Conservation (phyloP, 805 yeast species). For the Monosporozyma aquatica region DNA sequence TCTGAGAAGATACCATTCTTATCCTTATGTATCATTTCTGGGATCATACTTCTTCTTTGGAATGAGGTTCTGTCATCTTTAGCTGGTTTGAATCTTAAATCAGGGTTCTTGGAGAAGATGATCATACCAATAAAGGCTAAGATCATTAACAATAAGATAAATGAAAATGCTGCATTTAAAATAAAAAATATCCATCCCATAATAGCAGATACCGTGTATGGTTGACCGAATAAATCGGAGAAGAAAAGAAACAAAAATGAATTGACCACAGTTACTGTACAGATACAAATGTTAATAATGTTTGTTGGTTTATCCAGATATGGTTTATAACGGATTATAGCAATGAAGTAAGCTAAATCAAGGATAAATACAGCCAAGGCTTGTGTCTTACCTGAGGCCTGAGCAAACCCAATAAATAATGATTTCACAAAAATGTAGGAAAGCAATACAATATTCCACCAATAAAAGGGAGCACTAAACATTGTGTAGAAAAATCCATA, state of each 20-base stretch:
- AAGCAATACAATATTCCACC: constrained; percentile 64
- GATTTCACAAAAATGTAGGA: constrained; percentile 64
- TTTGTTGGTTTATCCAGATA: constrained; percentile 93
- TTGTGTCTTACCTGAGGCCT: constrained; percentile 70
- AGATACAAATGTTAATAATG: constrained; percentile 81
- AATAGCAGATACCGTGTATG: constrained; percentile 80
- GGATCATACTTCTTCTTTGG: too few species aligned
- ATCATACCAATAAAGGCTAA: constrained; percentile 83
- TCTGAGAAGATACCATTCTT: constrained; percentile 1
- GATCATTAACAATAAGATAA: constrained; percentile 73
- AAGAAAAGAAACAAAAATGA: constrained; percentile 83
- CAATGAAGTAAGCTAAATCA: constrained; percentile 62
- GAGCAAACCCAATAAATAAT: constrained; percentile 79
- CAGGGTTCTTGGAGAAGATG: constrained; percentile 82
- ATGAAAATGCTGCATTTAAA: constrained; percentile 80
- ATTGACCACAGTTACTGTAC: constrained; percentile 70
- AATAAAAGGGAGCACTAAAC: constrained; percentile 78
- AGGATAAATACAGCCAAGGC: constrained; percentile 67
- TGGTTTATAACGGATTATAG: constrained; percentile 67
- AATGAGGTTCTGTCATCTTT: constrained; percentile 95
- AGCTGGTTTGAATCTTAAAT: constrained; percentile 90
- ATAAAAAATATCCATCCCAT: constrained; percentile 87
- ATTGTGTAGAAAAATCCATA: constrained; percentile 91
- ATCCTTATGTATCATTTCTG: constrained; percentile 40
- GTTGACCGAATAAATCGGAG: constrained; percentile 74